Conservation (phyloP, 371 early-diverging fungal genomes). For the Syncephalastrum racemosum region DNA sequence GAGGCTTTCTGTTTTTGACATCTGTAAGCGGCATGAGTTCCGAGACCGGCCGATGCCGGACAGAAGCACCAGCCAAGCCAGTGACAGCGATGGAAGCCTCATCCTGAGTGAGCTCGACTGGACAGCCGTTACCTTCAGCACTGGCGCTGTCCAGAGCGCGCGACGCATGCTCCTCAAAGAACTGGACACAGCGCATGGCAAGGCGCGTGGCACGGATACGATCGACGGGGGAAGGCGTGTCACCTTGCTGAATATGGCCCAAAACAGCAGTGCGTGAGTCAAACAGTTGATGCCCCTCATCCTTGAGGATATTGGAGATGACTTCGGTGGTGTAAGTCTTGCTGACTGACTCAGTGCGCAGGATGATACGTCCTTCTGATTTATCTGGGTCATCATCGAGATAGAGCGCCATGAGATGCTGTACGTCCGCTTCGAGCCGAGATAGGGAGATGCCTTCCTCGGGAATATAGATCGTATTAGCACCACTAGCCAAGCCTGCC, state of each 20-base stretch:
- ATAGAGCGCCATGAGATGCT: conserved; percentile 78
- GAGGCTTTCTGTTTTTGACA: conserved; percentile 72
- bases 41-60: conserved; percentile 72
- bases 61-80: conserved; percentile 79
- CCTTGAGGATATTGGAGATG: conserved; percentile 85
- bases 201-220: conserved; percentile 90
- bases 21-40: conserved; percentile 73
- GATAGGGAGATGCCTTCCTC: conserved; percentile 88
- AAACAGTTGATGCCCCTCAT: conserved; percentile 90
- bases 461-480: conserved; percentile 95
- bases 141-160: conserved; percentile 27
- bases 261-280: conserved; percentile 92
- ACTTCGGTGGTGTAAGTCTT: conserved; percentile 92
- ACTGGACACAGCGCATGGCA: conserved; percentile 73
- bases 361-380: conserved; percentile 47
- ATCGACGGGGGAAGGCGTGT: conserved; percentile 95
- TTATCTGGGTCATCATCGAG: conserved; percentile 63
- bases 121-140: conserved; percentile 22
- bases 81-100: conserved; percentile 76
- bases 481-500: conserved; percentile 91
- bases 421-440: conserved; percentile 80
- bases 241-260: conserved; percentile 98
- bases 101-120: conserved; percentile 61
- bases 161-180: conserved; percentile 51
- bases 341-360: conserved; percentile 80